phyloP scores from a whole-genome alignment of 192 early-diverging fungal species.

The Rhizophagus clarus region DNA sequence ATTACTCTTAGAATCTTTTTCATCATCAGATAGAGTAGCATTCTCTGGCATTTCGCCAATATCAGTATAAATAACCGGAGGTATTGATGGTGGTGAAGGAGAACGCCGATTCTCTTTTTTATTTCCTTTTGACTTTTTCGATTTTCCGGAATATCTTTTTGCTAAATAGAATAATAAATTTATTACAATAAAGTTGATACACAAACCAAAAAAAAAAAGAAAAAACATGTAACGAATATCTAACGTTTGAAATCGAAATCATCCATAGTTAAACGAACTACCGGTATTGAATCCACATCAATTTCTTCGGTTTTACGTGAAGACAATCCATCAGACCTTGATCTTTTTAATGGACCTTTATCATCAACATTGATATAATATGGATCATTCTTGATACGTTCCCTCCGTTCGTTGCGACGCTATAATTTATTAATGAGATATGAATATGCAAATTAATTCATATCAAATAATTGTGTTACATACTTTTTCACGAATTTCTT shows the following conservation, averaged over 20 bases:
- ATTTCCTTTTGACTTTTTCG: constrained; percentile 34
- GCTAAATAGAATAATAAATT: not conserved
- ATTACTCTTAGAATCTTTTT: constrained; percentile 32
- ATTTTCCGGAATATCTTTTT: constrained; percentile 7
- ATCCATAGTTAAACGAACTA: constrained; percentile 71
- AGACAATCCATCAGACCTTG: constrained; percentile 29
- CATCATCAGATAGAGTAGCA: constrained; percentile 54
- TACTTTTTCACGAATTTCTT: constrained; percentile 51
- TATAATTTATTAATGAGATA: constrained; percentile 5
- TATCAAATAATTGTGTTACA: not conserved
- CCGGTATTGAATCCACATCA: constrained; percentile 81
- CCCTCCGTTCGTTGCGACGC: constrained; percentile 52
- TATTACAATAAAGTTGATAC: not conserved
- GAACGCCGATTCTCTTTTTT: constrained; percentile 32
- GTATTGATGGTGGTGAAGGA: constrained; percentile 35
- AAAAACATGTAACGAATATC: not conserved
- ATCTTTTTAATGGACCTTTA: constrained; percentile 36
- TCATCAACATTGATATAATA: constrained; percentile 66
- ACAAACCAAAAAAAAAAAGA: not conserved
- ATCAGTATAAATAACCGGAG: constrained; percentile 52
- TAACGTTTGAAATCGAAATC: constrained; percentile 42
- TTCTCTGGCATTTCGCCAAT: constrained; percentile 63
- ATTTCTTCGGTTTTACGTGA: constrained; percentile 51
- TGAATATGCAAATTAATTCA: not conserved
- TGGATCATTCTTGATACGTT: constrained; percentile 59